Base-by-base conservation (phyloP, 176 grass and related monocot genomes). In the Carex kokanica region DNA sequence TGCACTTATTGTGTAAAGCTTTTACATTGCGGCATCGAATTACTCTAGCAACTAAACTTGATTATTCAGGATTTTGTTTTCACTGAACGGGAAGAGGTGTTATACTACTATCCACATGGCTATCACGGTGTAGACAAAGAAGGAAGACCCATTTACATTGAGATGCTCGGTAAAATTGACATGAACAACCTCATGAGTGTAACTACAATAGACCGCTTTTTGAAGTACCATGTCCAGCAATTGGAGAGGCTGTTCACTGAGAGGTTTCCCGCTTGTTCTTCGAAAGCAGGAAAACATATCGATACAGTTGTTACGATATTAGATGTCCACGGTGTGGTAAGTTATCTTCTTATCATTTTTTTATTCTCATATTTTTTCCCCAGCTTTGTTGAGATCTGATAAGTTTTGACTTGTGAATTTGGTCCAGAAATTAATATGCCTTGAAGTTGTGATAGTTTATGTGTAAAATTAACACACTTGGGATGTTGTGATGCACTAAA, bases 91-190 rank as follows among this genome's bases (percentile, higher is more conserved):
- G 79, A 94, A 13, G 83, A 92, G 47, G 92, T 98, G 64, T 90
- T 81, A 53, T 55, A 66, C 47, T 88, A 91, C 85, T 98, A 98
- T 87, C 95, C 95, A 34, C 95, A 98, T 70, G 91, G 91, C 88
- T 93, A 91, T 81, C 95, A 98, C 84, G 92, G 95, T 59, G 92
- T 98, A 27, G 95, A 98, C 90, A 94, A 90, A 91, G 88, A 90
- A 23, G 95, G 95, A 43, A 94, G 92, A 80, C 95, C 95, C 82
- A 3, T 98, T 68, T 98, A 98, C 79, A 87, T 98, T 51, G 95
- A 98, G 77, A 83, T 89, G 78, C 78, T 97, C 85, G 95, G 95
- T 78, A 94, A 91, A 86, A 86, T 94, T 32, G 95, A 98, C 65
- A 87, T 84, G 10, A 92, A 85, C 84, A 98, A 94, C 90, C 74